These are phyloP conservation scores for Escovopsis sp. DNA, from an alignment of 2,329 filamentous ascomycete genomes.

Conservation along the genomic window DNA sequence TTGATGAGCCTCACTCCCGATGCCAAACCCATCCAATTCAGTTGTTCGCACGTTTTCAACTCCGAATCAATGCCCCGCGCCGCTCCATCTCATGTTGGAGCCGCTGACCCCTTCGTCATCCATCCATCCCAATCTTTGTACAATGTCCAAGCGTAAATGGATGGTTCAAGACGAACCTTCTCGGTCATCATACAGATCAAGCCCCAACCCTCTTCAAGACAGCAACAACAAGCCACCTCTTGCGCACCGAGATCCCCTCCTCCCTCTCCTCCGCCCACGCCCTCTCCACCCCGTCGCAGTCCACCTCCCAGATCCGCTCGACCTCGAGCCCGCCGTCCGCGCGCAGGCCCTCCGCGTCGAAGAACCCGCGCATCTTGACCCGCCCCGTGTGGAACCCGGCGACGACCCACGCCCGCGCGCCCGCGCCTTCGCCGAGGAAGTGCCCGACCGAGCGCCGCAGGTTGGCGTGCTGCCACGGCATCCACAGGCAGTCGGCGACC, in stretches of 20 bases:
- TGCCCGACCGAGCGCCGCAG: constrained; percentile 46
- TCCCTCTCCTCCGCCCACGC: constrained; percentile 47
- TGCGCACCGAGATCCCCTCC: constrained; percentile 47
- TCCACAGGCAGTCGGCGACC: constrained; percentile 64
- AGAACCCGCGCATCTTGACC: constrained; percentile 50
- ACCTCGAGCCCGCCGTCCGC: constrained; percentile 38
- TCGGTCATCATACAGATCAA: background rate
- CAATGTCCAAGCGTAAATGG: no score
- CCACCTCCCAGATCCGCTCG: constrained; percentile 53
- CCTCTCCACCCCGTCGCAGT: constrained; percentile 48
- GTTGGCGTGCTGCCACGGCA: constrained; percentile 57
- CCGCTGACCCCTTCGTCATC: no score
- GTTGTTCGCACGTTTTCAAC: no score
- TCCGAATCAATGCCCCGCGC: no score
- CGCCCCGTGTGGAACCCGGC: constrained; percentile 61
- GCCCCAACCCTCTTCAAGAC: constrained; percentile 26
- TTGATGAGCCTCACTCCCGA: no score
- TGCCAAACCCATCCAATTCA: no score
- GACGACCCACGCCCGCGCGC: constrained; percentile 46
- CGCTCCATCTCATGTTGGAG: no score
- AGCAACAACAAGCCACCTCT: constrained; percentile 55
- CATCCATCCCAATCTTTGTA: no score
- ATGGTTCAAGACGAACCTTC: no score
- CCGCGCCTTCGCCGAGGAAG: constrained; percentile 34
- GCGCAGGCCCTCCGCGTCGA: constrained; percentile 30